phyloP scores from a whole-genome alignment of 1,139 yeast species.

The Yamadazyma atmosphaerica region DNA sequence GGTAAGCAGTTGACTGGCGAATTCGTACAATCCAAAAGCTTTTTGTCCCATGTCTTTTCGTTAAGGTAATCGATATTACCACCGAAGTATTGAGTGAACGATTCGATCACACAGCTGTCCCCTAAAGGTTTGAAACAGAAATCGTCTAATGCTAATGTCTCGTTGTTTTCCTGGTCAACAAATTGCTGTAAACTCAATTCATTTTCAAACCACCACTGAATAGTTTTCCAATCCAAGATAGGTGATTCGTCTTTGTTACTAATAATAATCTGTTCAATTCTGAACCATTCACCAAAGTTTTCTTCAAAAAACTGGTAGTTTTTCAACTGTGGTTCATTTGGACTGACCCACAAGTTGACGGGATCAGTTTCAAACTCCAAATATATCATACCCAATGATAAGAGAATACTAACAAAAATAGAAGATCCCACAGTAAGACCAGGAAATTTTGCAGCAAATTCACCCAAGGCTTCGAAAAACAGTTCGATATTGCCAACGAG shows the following conservation, averaged over 20 bases:
- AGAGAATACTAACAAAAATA: constrained; percentile 40
- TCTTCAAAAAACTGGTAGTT: constrained; percentile 73
- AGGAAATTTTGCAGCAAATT: constrained; percentile 60
- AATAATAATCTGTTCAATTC: constrained; percentile 81
- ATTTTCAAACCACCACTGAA: constrained; percentile 86
- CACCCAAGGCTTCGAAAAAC: constrained; percentile 49
- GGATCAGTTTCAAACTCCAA: constrained; percentile 77
- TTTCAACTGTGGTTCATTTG: constrained; percentile 67
- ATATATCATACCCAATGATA: constrained; percentile 54
- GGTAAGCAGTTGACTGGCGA: constrained; percentile 93
- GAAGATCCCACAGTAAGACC: constrained; percentile 50
- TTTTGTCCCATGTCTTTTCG: constrained; percentile 52
- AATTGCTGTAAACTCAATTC: constrained; percentile 55
- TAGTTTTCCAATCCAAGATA: constrained; percentile 60
- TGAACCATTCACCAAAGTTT: constrained; percentile 87
- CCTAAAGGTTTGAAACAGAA: constrained; percentile 80
- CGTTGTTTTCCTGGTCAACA: constrained; percentile 9
- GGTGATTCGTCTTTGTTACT: constrained; percentile 63
- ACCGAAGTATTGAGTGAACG: constrained; percentile 83
- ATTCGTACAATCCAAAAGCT: constrained; percentile 60
- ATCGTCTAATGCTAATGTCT: constrained; percentile 50
- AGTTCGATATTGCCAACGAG: constrained; percentile 21
- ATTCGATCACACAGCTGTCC: constrained; percentile 84
- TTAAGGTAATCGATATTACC: constrained; percentile 59
- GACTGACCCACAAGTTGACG: constrained; percentile 85